A percentile compares a stretch with the other conserved stretches of the same genome.
phyloP scores from a whole-genome alignment of 768 basidiomycete species.

The Russula dissimulans region DNA sequence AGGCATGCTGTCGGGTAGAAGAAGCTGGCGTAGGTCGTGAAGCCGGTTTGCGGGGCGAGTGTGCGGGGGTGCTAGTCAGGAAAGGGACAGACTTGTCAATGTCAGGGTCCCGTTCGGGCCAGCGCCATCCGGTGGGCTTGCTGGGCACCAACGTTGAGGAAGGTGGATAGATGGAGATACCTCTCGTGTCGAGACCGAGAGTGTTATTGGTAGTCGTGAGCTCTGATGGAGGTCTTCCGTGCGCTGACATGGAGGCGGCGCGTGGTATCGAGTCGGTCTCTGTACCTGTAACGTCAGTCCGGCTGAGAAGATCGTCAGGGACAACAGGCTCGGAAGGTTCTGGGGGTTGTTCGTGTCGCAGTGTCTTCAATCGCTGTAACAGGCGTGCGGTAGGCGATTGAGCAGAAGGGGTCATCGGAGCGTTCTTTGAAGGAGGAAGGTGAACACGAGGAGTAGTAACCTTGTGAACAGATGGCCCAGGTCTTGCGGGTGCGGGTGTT shows the following conservation, averaged over 20 bases:
- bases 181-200: conserved; percentile 24
- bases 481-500: conserved; percentile 3
- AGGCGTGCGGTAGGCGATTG: conserved; percentile 15
- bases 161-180: conserved; percentile 6
- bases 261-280: conserved; percentile 4
- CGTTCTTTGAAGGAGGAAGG: background rate
- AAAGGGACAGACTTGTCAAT: conserved; percentile 17
- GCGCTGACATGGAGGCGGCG: background rate
- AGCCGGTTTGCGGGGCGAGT: conserved; percentile 1
- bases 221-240: background rate
- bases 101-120: conserved; percentile 3
- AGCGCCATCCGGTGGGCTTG: conserved; percentile 7
- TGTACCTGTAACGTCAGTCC: conserved; percentile 2
- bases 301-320: conserved; percentile 10
- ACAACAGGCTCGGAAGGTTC: conserved; percentile 2
- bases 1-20: conserved; percentile 1
- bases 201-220: conserved; percentile 22
- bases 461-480: conserved; percentile 6
- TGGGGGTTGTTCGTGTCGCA: conserved; percentile 4
- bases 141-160: conserved; percentile 8
- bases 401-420: background rate
- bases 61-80: conserved; percentile 15
- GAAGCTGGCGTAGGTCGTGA: conserved; percentile 1
- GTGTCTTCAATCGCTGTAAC: conserved; percentile 11
- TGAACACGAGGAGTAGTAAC: background rate